A percentile compares a stretch with the other conserved stretches of the same genome.
Evolutionary conservation across 768 basidiomycete genomes (phyloP).

Genomic region (Leccinum incarnatum): DNA sequence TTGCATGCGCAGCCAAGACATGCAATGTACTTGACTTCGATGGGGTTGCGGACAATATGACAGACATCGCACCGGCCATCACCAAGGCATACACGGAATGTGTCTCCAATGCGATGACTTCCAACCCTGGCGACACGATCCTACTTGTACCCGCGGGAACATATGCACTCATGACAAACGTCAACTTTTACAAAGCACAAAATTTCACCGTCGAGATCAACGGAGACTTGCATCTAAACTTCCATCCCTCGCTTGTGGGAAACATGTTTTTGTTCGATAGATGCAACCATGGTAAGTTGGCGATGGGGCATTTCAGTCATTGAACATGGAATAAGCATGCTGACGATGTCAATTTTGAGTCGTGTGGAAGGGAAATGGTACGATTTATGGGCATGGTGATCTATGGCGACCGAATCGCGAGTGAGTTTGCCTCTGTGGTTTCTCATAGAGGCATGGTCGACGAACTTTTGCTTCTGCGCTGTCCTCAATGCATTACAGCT

Average conservation of each 20-base stretch:
- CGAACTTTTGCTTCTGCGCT: not conserved
- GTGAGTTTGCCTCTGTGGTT: not conserved
- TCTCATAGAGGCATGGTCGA: not conserved
- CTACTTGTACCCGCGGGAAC: constrained; percentile 7
- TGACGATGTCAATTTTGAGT: not conserved
- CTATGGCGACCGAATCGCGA: not conserved
- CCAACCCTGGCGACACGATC: constrained; percentile 1
- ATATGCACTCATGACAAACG: not conserved
- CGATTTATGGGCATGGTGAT: constrained; percentile 9
- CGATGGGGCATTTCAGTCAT: not conserved
- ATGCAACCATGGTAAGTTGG: constrained; percentile 4
- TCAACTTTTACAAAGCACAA: not conserved
- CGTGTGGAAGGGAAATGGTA: constrained; percentile 5
- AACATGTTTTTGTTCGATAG: constrained; percentile 6
- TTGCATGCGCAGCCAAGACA: constrained; percentile 1
- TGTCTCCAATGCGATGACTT: not conserved
- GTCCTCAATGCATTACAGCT: constrained; percentile 1
- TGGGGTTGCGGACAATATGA: constrained; percentile 7
- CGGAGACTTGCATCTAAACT: constrained; percentile 3
- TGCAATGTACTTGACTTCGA: constrained; percentile 9
- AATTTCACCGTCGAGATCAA: constrained; percentile 3
- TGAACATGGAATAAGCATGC: not conserved
- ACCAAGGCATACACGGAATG: constrained; percentile 3
- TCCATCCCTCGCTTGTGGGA: not conserved
- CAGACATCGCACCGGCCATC: constrained; percentile 6